A percentile compares a stretch with the other conserved stretches of the same genome.
These are phyloP conservation scores for Obelidium mucronatum DNA, from an alignment of 192 early-diverging fungal genomes.

Conservation along the genomic window DNA sequence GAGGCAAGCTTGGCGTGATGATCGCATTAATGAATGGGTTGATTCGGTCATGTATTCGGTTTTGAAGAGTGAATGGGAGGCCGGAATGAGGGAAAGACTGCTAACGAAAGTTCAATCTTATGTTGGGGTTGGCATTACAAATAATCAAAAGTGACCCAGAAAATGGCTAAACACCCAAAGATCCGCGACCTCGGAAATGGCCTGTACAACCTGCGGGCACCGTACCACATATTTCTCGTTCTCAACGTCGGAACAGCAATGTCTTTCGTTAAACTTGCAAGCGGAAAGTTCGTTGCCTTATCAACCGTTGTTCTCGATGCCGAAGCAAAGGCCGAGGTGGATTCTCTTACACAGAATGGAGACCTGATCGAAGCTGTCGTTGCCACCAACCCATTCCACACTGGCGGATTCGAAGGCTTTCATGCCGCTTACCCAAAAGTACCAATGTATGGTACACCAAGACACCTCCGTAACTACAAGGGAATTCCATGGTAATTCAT, in stretches of 20 bases:
- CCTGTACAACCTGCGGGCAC: conserved; percentile 29
- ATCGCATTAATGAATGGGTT: not conserved
- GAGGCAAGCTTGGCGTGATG: conserved; percentile 9
- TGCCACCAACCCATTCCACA: conserved; percentile 41
- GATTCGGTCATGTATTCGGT: conserved; percentile 5
- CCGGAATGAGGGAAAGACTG: not conserved
- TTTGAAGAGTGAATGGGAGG: conserved; percentile 26
- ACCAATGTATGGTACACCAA: conserved; percentile 36
- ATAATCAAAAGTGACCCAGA: not conserved
- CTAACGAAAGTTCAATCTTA: not conserved
- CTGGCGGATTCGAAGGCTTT: conserved; percentile 27
- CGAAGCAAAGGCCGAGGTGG: conserved; percentile 30
- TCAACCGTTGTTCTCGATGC: conserved; percentile 36
- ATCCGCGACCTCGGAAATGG: conserved; percentile 23
- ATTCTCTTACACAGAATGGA: conserved; percentile 32
- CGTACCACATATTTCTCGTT: conserved; percentile 24
- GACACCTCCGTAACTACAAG: conserved; percentile 26
- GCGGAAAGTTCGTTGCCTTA: conserved; percentile 23
- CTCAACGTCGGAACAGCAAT: conserved; percentile 40
- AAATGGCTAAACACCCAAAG: not conserved
- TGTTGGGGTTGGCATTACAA: not conserved
- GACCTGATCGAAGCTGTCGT: conserved; percentile 40
- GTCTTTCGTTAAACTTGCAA: conserved; percentile 22
- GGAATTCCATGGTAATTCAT: conserved; percentile 25
- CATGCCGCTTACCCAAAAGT: conserved; percentile 29